Conservation (phyloP, 768 basidiomycete genomes). For the Mycena crocata region DNA sequence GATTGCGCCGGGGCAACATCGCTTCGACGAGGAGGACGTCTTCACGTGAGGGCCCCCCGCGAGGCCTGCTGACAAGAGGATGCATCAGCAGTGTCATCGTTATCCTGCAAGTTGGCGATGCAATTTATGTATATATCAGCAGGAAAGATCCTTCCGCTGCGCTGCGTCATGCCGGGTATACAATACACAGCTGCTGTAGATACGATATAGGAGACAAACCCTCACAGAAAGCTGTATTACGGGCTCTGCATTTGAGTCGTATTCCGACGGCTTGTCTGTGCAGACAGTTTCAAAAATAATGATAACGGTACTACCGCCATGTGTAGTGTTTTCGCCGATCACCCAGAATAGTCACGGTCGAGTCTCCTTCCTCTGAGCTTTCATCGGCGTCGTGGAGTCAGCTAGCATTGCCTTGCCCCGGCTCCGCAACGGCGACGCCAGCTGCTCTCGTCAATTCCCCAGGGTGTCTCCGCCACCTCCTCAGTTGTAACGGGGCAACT, state of each 20-base stretch:
- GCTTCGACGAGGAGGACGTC: slow-evolving; percentile 1
- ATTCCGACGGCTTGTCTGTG: background rate
- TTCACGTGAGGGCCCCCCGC: background rate
- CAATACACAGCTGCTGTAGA: too few relatives aligned
- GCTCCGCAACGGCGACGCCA: background rate
- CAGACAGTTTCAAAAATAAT: background rate
- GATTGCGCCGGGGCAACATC: slow-evolving; percentile 20
- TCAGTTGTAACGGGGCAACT: background rate
- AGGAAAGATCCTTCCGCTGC: slow-evolving; percentile 16
- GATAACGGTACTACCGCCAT: background rate
- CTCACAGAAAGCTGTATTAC: too few relatives aligned
- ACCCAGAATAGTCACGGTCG: background rate
- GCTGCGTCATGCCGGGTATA: slow-evolving; percentile 7
- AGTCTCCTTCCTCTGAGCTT: background rate
- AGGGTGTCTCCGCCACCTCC: background rate
- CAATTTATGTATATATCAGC: background rate
- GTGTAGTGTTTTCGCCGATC: background rate
- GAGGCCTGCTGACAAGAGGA: slow-evolving; percentile 19
- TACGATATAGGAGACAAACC: too few relatives aligned
- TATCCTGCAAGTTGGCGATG: slow-evolving; percentile 3
- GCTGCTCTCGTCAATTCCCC: background rate
- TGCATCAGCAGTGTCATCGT: background rate
- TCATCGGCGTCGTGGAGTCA: slow-evolving; percentile 1
- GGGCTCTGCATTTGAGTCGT: too few relatives aligned
- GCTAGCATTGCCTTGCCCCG: slow-evolving; percentile 1